Base-by-base conservation (phyloP, 2,329 filamentous ascomycete species). In the Simplicillium aogashimaense region DNA sequence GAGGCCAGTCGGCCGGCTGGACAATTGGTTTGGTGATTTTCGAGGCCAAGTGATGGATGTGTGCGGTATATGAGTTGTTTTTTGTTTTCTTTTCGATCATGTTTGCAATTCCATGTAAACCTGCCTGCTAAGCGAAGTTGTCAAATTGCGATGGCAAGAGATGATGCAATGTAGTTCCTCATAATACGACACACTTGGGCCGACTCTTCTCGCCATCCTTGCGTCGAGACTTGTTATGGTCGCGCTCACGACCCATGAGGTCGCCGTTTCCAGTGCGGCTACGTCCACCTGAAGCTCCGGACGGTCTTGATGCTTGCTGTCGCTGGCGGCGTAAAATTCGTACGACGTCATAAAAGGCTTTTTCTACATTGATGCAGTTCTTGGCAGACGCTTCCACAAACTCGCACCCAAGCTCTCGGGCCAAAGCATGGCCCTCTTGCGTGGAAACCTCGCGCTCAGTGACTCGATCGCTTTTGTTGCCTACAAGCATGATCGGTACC, bases 331-430 rank as follows among this genome's bases (percentile, higher is more conserved):
- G 81, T 49, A 98, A 70, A 60, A 92, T 86, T 50, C 92, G 74
- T 40, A 97, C 92, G 7, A 98, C 92, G 57, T 98, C 92, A 64
- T 95, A 97, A 58, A 98, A 97, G 28, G 88, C 90, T 71, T 94
- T 97, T 63, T 95, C 92, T 40, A 95, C 90, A 55, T 97, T 95
- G 70, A 95, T 88, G 66, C 89, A 95, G 60, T 95, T 95, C 69
- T 95, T 95, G 29, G 90, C 90, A 7, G 89, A 95, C 2, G 90
- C 89, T 63, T 97, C 90, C 52, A 95, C 88, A 53, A 97, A 97
- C 52, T 95, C 89, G 65, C 92, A 97, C 47, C 87, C 87, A 31
- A 98, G 70, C 55, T 95, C 87, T 54, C 89, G 84, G 41, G 92
- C 90, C 31, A 97, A 69, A 39, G 89, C 88, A 50, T 87, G 85